These are phyloP conservation scores for Esteya vermicola DNA, from an alignment of 2,329 filamentous ascomycete species.

Conservation along the genomic window DNA sequence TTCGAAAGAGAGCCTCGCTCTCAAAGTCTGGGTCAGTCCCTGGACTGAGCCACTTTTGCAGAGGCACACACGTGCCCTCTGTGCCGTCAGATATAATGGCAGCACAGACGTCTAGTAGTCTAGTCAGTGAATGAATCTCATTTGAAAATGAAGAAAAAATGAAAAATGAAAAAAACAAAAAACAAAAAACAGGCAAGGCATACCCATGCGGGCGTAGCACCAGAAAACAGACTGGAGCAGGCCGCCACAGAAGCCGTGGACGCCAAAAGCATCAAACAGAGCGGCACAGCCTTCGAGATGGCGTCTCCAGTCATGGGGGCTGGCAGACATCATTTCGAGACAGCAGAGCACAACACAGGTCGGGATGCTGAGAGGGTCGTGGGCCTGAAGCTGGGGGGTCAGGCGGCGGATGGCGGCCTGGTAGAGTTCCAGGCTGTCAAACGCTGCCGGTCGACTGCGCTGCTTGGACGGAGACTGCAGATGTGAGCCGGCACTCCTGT, in stretches of 20 bases:
- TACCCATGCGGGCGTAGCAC: conserved; percentile 44
- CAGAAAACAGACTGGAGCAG: conserved; percentile 41
- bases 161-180: neutral
- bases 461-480: no score
- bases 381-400: conserved; percentile 18
- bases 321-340: conserved; percentile 28
- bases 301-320: conserved; percentile 33
- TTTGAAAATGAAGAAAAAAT: no score
- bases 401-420: conserved; percentile 35
- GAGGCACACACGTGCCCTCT: conserved; percentile 34
- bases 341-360: conserved; percentile 25
- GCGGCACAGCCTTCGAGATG: conserved; percentile 44
- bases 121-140: no score
- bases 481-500: no score
- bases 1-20: conserved; percentile 19
- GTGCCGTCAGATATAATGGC: conserved; percentile 40
- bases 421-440: conserved; percentile 39
- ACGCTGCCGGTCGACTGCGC: no score
- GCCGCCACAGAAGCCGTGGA: conserved; percentile 38
- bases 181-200: neutral
- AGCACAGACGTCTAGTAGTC: conserved; percentile 32
- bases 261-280: conserved; percentile 35
- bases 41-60: conserved; percentile 31
- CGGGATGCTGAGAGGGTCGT: conserved; percentile 19
- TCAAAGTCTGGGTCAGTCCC: conserved; percentile 21